Base-by-base conservation (phyloP, 106 monocot genomes). In the Dendrobium nobile region DNA sequence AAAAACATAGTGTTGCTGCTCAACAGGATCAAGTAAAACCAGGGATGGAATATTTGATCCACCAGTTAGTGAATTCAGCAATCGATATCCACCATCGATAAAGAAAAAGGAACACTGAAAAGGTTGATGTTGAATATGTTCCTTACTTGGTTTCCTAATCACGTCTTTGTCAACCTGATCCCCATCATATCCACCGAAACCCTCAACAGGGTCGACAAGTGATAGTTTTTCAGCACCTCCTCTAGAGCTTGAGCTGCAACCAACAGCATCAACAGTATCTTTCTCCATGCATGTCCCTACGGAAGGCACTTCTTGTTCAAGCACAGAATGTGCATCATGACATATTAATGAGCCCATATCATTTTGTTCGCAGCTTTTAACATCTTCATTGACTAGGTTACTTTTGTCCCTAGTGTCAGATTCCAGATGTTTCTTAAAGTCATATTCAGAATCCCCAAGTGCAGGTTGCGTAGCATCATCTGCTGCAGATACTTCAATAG, bases 61-160 rank as follows among this genome's bases (percentile, higher is more conserved):
- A 77, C 82, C 92, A 78, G 92, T 98, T 77, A 98, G 75, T 75
- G 89, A 75, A 84, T 48, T 73, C 44, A 98, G 84, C 40, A 98
- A 65, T 82, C 75, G 85, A 85, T 92, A 88, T 54, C 80, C 88
- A 81, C 95, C 95, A 93, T 98, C 94, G 80, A 87, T 84, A 77
- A 92, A 89, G 82, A 82, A 98, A 65, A 88, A 88, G 8, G 89
- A 95, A 45, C 89, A 88, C 19, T 45, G 10, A 88, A 98, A 98
- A 51, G 75, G 17, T 65, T 68, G 47, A 47, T 11, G 43, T 16
- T 75, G 64, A 82, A 37, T 27, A 67, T 83, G 47, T 47, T n/a
- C 58, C 3, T 84, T 82, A 77, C 72, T 75, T 65, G 27, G 55
- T 20, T 61, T 75, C 5, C 11, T 48, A 16, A 61, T 41, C 19